phyloP scores from a whole-genome alignment of 805 yeast species.

The Candida palmyrensis region DNA sequence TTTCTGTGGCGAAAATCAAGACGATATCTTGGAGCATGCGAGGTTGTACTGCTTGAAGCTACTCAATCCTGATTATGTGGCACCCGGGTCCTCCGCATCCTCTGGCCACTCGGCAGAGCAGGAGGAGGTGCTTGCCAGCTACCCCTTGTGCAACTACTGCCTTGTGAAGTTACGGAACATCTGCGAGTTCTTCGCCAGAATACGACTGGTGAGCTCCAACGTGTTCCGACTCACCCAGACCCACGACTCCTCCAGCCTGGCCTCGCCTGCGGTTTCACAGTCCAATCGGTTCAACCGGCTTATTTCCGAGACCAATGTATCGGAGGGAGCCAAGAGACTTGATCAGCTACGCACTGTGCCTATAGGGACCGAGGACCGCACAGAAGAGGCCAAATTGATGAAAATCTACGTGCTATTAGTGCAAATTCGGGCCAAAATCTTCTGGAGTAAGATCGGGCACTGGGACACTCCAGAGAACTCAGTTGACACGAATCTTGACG shows the following conservation, averaged over 20 bases:
- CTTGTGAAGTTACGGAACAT: constrained; percentile 71
- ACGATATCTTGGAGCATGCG: constrained; percentile 68
- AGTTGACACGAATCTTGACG: constrained; percentile 22
- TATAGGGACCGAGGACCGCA: constrained; percentile 8
- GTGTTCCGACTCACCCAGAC: constrained; percentile 51
- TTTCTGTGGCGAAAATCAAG: constrained; percentile 76
- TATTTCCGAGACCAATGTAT: constrained; percentile 17
- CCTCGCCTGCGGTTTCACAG: constrained; percentile 1
- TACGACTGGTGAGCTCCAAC: constrained; percentile 53
- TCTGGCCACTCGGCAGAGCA: constrained; percentile 13
- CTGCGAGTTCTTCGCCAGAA: constrained; percentile 76
- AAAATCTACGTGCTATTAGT: constrained; percentile 48
- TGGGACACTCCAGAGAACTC: constrained; percentile 53
- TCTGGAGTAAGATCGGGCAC: constrained; percentile 80
- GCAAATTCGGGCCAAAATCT: constrained; percentile 64
- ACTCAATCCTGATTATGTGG: constrained; percentile 28
- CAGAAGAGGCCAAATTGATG: constrained; percentile 30
- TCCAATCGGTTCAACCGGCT: constrained; percentile 4
- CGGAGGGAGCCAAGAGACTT: constrained; percentile 6
- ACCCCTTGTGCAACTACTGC: constrained; percentile 80
- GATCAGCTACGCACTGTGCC: constrained; percentile 1
- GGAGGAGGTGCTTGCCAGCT: constrained; percentile 32
- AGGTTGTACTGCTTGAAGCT: constrained; percentile 65
- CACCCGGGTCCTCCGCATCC: constrained; percentile 7
- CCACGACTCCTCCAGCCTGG: background rate